Percentiles rank a stretch among this genome's conserved stretches.
phyloP scores from a whole-genome alignment of 164 flowering plant genomes.

The Protea cynaroides region DNA sequence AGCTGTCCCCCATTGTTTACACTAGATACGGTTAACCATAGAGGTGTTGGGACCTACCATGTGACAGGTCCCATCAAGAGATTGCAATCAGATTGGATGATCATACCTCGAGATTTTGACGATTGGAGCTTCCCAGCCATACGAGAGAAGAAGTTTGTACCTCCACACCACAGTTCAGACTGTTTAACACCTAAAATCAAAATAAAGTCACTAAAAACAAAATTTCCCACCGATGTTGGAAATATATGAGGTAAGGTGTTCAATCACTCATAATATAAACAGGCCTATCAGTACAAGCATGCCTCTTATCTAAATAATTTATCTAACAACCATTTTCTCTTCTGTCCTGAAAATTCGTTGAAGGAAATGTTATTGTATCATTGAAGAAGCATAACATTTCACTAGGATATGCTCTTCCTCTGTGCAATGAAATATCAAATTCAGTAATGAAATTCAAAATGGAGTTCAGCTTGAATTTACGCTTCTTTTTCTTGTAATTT shows the following conservation, averaged over 20 bases:
- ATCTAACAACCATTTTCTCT: background rate
- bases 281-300: background rate
- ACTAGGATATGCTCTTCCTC: too few species aligned
- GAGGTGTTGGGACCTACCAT: too few species aligned
- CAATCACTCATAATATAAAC: background rate
- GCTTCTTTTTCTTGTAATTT: too few species aligned
- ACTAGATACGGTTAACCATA: too few species aligned
- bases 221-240: background rate
- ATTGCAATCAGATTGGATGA: background rate
- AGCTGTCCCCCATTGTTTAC: too few species aligned
- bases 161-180: slow-evolving; percentile 17
- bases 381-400: too few species aligned
- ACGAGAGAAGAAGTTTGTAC: slow-evolving; percentile 31
- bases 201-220: background rate
- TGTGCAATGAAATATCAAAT: too few species aligned
- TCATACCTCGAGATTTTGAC: slow-evolving; percentile 29
- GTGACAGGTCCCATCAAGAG: background rate
- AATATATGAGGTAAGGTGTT: background rate
- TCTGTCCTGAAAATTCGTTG: background rate
- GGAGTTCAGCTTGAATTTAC: too few species aligned
- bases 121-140: slow-evolving; percentile 23
- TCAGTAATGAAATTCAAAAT: too few species aligned
- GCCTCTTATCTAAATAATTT: background rate
- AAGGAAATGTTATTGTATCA: background rate
- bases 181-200: slow-evolving; percentile 23